phyloP scores from a whole-genome alignment of 2,329 filamentous ascomycete genomes.

The Arthrobotrys musiformis region DNA sequence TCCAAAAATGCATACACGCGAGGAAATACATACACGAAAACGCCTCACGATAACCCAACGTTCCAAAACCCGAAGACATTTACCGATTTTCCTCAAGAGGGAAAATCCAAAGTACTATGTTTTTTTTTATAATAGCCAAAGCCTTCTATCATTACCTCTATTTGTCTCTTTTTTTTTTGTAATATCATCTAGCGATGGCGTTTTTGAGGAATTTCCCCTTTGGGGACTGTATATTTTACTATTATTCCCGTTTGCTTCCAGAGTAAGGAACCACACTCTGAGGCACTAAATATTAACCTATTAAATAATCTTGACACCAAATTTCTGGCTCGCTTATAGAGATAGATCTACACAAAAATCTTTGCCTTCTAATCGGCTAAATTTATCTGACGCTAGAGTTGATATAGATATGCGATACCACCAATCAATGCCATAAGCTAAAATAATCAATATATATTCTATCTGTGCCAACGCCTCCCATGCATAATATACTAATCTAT shows the following conservation, averaged over 20 bases:
- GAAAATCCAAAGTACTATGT: background rate
- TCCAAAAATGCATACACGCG: background rate
- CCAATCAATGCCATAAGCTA: too few species aligned
- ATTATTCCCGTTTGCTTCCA: background rate
- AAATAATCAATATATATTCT: too few species aligned
- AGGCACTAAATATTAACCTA: too few species aligned
- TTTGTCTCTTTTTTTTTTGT: background rate
- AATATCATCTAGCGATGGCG: conserved; percentile 23
- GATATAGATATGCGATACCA: too few species aligned
- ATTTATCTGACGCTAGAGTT: too few species aligned
- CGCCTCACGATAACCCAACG: background rate
- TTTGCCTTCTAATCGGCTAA: too few species aligned
- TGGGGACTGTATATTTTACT: background rate
- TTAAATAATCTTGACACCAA: background rate
- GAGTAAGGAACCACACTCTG: background rate
- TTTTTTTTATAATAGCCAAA: background rate
- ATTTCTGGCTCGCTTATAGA: too few species aligned
- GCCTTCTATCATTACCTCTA: background rate
- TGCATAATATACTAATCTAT: background rate
- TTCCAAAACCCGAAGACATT: background rate
- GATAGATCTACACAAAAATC: too few species aligned
- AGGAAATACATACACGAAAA: background rate
- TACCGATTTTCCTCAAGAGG: background rate
- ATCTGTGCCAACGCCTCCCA: too few species aligned
- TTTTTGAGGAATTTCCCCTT: background rate